phyloP scores from a whole-genome alignment of 2,329 filamentous ascomycete genomes.

The Epichloe uncinata region DNA sequence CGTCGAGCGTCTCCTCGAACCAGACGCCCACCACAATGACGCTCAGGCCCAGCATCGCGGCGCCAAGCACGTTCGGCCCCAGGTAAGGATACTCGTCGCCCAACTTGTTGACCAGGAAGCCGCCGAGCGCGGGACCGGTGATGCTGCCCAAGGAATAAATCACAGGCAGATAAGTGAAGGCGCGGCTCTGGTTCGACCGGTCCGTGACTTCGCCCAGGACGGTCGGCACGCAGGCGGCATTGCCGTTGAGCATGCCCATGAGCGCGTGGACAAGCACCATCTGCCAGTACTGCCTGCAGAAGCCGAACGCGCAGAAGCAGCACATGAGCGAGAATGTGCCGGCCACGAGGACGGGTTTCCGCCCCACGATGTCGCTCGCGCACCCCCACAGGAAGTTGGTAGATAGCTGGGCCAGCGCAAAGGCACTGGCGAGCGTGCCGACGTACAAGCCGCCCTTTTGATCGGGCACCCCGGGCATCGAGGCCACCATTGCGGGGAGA shows the following conservation, averaged over 20 bases:
- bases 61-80: slow-evolving; percentile 68
- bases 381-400: slow-evolving; percentile 62
- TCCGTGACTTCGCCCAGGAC: slow-evolving; percentile 93
- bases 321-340: slow-evolving; percentile 72
- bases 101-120: slow-evolving; percentile 57
- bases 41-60: slow-evolving; percentile 56
- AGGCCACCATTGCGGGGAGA: slow-evolving; percentile 78
- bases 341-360: slow-evolving; percentile 61
- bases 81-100: slow-evolving; percentile 65
- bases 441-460: slow-evolving; percentile 74
- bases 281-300: slow-evolving; percentile 72
- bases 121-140: slow-evolving; percentile 83
- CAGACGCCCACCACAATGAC: slow-evolving; percentile 64
- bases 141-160: slow-evolving; percentile 94
- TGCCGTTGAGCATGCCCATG: slow-evolving; percentile 92
- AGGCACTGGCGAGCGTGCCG: slow-evolving; percentile 77
- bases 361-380: slow-evolving; percentile 51
- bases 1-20: slow-evolving; percentile 62
- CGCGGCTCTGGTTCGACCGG: slow-evolving; percentile 81
- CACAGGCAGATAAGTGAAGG: slow-evolving; percentile 88
- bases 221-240: slow-evolving; percentile 86
- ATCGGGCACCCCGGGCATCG: slow-evolving; percentile 66
- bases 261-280: slow-evolving; percentile 72
- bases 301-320: slow-evolving; percentile 78
- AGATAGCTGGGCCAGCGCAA: slow-evolving; percentile 81